A percentile compares a stretch with the other conserved stretches of the same genome.
These are phyloP conservation scores for Quercus agrifolia DNA, from an alignment of 306 rosid species.

Conservation along the genomic window DNA sequence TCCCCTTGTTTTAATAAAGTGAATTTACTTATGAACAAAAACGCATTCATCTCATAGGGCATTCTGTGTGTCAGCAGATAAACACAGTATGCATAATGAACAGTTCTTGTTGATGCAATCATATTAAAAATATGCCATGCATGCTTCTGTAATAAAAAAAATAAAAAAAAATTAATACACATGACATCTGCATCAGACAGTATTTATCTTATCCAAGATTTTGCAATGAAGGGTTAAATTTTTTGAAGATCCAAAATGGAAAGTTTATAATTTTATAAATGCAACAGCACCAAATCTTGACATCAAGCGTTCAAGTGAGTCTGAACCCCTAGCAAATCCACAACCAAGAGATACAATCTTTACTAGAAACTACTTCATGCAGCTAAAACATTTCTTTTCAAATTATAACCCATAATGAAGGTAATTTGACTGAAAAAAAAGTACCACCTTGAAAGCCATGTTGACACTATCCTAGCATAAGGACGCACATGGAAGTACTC, in stretches of 20 bases:
- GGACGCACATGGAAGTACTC: constrained; percentile 83
- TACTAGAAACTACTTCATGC: not conserved
- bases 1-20: too few species aligned
- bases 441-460: constrained; percentile 58
- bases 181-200: not conserved
- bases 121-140: not conserved
- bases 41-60: too few species aligned
- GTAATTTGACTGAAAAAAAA: not conserved
- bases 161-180: too few species aligned
- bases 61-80: too few species aligned
- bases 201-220: not conserved
- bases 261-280: not conserved
- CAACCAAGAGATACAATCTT: not conserved
- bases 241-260: not conserved
- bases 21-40: too few species aligned
- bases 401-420: not conserved
- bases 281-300: not conserved
- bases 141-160: too few species aligned
- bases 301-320: not conserved
- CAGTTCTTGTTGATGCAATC: not conserved
- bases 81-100: not conserved
- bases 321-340: not conserved
- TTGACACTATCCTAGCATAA: constrained; percentile 53
- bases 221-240: not conserved
- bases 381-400: not conserved